Percentiles rank a stretch among this genome's conserved stretches.
Evolutionary conservation across 352 stramenopile genomes (phyloP).

Genomic region (Phytophthora fragariae): DNA sequence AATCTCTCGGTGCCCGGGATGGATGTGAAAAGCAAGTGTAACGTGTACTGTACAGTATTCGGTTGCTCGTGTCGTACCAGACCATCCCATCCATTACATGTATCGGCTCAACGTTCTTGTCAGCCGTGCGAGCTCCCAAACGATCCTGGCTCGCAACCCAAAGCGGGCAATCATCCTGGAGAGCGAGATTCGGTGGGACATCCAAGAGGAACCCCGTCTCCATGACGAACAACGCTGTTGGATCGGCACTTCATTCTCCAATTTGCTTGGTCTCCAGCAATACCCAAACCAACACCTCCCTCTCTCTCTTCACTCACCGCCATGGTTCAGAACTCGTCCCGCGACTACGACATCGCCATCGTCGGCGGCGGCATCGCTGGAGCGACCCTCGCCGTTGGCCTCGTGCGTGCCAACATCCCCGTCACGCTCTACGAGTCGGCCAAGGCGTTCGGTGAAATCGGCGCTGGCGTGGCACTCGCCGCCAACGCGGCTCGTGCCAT

Average conservation of each 20-base stretch:
- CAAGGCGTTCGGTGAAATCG: slow-evolving; percentile 42
- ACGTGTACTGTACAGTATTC: background rate
- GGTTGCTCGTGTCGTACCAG: background rate
- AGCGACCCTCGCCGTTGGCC: slow-evolving; percentile 34
- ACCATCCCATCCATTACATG: slow-evolving; percentile 6
- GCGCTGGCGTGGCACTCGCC: slow-evolving; percentile 35
- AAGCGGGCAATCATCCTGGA: slow-evolving; percentile 20
- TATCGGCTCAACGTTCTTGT: background rate
- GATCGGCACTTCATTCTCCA: slow-evolving; percentile 26
- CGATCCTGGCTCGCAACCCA: slow-evolving; percentile 25
- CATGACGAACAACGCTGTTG: slow-evolving; percentile 19
- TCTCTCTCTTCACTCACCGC: background rate
- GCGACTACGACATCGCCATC: slow-evolving; percentile 44
- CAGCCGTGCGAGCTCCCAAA: slow-evolving; percentile 1
- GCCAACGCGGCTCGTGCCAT: slow-evolving; percentile 39
- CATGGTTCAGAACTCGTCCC: slow-evolving; percentile 31
- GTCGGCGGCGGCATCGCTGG: slow-evolving; percentile 41
- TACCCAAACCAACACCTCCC: background rate
- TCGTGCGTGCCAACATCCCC: slow-evolving; percentile 35
- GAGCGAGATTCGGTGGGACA: background rate
- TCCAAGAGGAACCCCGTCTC: background rate
- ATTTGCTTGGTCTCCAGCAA: slow-evolving; percentile 24
- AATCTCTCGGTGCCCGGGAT: slow-evolving; percentile 12
- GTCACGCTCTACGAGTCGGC: slow-evolving; percentile 46
- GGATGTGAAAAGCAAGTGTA: background rate